Evolutionary conservation across 306 rosid genomes (phyloP).

Genomic region (Datisca glomerata): DNA sequence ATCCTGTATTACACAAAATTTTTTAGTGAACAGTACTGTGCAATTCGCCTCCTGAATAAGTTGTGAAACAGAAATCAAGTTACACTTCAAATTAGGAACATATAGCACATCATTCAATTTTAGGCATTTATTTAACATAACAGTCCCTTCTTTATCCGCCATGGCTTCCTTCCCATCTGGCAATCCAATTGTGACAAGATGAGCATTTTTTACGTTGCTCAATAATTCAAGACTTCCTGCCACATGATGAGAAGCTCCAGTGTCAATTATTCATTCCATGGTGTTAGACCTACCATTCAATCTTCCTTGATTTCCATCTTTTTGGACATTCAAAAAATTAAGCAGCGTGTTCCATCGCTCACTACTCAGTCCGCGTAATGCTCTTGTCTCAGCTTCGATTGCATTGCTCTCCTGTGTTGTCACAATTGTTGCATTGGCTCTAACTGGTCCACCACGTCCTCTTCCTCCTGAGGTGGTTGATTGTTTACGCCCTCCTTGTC

Average conservation of each 20-base stretch:
- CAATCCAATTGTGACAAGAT: neutral
- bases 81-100: neutral
- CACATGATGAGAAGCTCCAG: neutral
- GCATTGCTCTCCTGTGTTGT: neutral
- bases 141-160: neutral
- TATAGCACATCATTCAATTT: neutral
- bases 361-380: neutral
- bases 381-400: neutral
- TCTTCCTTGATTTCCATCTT: neutral
- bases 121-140: neutral
- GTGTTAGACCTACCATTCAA: neutral
- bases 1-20: constrained; percentile 6
- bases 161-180: neutral
- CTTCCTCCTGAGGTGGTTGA: neutral
- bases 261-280: neutral
- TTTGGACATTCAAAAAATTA: neutral
- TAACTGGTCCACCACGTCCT: neutral
- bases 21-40: neutral
- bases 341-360: neutral
- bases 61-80: neutral
- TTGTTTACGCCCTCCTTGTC: neutral
- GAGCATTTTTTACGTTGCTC: neutral
- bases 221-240: neutral
- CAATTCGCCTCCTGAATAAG: neutral
- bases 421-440: neutral